Base-by-base conservation (phyloP, 2,329 filamentous ascomycete genomes). In the Pseudocercospora pini-densiflorae region DNA sequence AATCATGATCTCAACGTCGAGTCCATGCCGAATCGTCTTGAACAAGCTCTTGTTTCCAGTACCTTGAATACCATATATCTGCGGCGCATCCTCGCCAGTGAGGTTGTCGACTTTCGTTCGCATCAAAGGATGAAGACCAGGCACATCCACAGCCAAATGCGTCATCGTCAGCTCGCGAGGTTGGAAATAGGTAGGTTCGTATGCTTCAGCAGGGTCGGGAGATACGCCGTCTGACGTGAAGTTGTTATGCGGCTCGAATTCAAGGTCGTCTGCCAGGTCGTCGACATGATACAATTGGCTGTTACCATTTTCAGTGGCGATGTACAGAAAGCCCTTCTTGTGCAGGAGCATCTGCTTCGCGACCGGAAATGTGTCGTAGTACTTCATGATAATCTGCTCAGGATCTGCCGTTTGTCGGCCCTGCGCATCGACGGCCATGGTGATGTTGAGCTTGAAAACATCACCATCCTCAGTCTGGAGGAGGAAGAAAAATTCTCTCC, bases 391-490 rank as follows among this genome's bases (percentile, higher is more conserved):
- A 65, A 99, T 83, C 65, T 89, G 86, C 73, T 87, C 88, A 1
- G 98, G 94, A 75, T 95, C 92, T 31, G 91, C 91, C 0, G 92
- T 94, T 0, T 90, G 84, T 66, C 92, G 89, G 12, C 91, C 92
- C 55, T 91, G 87, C 0, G 90, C 87, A 73, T 97, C 92, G 72
- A 94, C 90, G 9, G 89, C 86, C 89, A 97, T 94, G 70, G 97
- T 93, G 67, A 99, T 89, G 0, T 91, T 97, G 59, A 98, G 87
- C 78, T 98, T 98, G 86, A 99, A 98, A 6, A 99, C 84, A 78
- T 99, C 96, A n/a, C 95, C 95, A 77, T 99, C 96, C 65, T 99
- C 95, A 0, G 92, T 93, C 78, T 99, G 95, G 0, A 99, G 82
- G 2, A 99, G 87, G 78, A 98, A 97, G 83, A 99, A 99, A 82